Evolutionary conservation across 305 asterid genomes (phyloP).

Genomic region (Solanum hybrid): DNA sequence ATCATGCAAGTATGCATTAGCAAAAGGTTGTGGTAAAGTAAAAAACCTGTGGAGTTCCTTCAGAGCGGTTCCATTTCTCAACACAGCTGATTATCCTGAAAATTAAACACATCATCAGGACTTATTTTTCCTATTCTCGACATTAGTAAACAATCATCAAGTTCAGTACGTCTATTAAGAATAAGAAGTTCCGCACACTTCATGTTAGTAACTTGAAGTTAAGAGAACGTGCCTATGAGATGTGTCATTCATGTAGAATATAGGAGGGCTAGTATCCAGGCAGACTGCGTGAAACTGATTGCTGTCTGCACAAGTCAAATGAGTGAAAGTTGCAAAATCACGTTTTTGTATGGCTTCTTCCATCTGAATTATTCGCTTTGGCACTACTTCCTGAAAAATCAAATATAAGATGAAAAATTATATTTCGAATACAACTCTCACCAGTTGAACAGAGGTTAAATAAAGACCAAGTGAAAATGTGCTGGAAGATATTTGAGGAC

Average conservation of each 20-base stretch:
- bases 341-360: constrained; percentile 76
- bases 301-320: constrained; percentile 71
- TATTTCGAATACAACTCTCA: background rate
- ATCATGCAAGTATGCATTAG: background rate
- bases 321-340: constrained; percentile 74
- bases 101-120: background rate
- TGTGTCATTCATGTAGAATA: constrained; percentile 92
- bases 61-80: constrained; percentile 79
- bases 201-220: background rate
- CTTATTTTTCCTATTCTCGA: background rate
- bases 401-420: background rate
- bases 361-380: constrained; percentile 69
- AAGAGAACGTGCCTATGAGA: constrained; percentile 48
- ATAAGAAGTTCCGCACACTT: background rate
- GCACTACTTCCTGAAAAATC: constrained; percentile 67
- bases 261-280: constrained; percentile 84
- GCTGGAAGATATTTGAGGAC: background rate
- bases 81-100: constrained; percentile 79
- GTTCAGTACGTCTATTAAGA: background rate
- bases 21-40: background rate
- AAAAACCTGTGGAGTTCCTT: constrained; percentile 77
- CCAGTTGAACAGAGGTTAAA: background rate
- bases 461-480: background rate
- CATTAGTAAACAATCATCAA: background rate
- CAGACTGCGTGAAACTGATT: constrained; percentile 97